Conservation (phyloP, 2,329 filamentous ascomycete species). For the Dothiorella sarmentorum region DNA sequence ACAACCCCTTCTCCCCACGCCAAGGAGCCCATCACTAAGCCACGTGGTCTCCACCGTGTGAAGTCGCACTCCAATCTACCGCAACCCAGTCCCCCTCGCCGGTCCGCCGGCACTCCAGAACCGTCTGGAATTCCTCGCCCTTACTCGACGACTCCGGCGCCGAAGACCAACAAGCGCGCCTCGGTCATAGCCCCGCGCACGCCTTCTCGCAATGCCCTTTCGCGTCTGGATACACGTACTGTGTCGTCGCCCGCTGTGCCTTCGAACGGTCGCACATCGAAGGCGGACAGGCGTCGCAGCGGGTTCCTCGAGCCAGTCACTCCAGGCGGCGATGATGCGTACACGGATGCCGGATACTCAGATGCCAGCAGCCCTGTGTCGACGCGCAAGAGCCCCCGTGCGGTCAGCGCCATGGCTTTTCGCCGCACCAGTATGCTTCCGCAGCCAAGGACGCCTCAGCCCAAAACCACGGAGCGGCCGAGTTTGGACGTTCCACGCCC, state of each 20-base stretch:
- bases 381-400: constrained; percentile 9
- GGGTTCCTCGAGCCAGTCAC: constrained; percentile 5
- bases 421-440: constrained; percentile 17
- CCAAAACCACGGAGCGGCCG: not conserved
- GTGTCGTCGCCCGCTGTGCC: constrained; percentile 3
- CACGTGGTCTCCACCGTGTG: constrained; percentile 26
- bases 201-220: constrained; percentile 10
- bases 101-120: constrained; percentile 26
- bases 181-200: constrained; percentile 7
- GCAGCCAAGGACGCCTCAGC: constrained; percentile 3
- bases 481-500: constrained; percentile 8
- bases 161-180: not conserved
- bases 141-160: constrained; percentile 31
- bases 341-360: constrained; percentile 4
- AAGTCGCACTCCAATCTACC: constrained; percentile 29
- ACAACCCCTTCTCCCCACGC: constrained; percentile 35
- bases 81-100: constrained; percentile 31
- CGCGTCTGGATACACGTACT: constrained; percentile 5
- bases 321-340: not conserved
- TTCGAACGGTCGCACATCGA: not conserved
- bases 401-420: constrained; percentile 4
- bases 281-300: not conserved
- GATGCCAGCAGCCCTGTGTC: constrained; percentile 4
- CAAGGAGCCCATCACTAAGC: constrained; percentile 23
- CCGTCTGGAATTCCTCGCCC: constrained; percentile 22